Evolutionary conservation across 768 basidiomycete genomes (phyloP).

Genomic region (Pisolithus tinctorius): DNA sequence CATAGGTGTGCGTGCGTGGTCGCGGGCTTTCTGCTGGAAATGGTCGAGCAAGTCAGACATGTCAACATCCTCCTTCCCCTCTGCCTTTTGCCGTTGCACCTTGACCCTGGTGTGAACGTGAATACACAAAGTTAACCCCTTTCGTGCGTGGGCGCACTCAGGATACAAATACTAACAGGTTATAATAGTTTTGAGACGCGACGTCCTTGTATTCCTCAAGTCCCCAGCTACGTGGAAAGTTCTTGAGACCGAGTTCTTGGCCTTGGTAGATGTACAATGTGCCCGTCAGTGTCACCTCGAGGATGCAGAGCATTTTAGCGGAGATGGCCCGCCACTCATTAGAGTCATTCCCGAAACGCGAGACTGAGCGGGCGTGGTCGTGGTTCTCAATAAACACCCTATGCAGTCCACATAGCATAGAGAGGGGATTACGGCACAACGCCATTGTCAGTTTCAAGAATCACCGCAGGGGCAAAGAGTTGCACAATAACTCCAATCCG

Average conservation of each 20-base stretch:
- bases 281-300: slow-evolving; percentile 56
- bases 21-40: slow-evolving; percentile 58
- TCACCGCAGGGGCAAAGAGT: neutral
- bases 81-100: slow-evolving; percentile 27
- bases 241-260: slow-evolving; percentile 63
- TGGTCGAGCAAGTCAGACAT: slow-evolving; percentile 56
- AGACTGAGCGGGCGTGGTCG: slow-evolving; percentile 57
- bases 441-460: neutral
- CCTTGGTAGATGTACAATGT: slow-evolving; percentile 74
- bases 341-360: slow-evolving; percentile 59
- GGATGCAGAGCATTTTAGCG: slow-evolving; percentile 57
- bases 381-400: slow-evolving; percentile 69
- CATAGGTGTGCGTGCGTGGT: slow-evolving; percentile 67
- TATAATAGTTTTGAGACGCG: slow-evolving; percentile 54
- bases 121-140: neutral
- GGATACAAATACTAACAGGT: slow-evolving; percentile 31
- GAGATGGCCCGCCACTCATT: slow-evolving; percentile 49
- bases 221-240: slow-evolving; percentile 56
- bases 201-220: slow-evolving; percentile 72
- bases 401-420: neutral
- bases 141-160: neutral
- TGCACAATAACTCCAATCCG: slow-evolving; percentile 1
- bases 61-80: slow-evolving; percentile 38
- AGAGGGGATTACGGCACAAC: slow-evolving; percentile 1
- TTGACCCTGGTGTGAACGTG: slow-evolving; percentile 28